Evolutionary conservation across 2,329 filamentous ascomycete species (phyloP), one percentile per base, ranked within the genome.

Genomic region (Xylariaceae sp.): DNA sequence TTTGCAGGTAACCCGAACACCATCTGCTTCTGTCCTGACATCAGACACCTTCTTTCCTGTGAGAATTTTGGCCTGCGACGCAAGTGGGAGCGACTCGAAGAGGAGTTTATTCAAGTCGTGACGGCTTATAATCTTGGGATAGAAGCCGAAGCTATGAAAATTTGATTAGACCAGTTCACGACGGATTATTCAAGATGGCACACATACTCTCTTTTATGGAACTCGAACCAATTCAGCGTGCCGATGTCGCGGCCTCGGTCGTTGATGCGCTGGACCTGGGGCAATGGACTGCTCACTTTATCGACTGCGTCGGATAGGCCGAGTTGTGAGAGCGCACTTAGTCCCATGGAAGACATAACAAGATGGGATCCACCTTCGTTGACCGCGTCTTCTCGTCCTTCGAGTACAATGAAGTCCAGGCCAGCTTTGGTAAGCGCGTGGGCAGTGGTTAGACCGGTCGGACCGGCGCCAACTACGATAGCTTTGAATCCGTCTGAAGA

Each of bases 341-440:
- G 27, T 15, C 24, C 18, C 18, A 29, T 3, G 8, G 42, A 11
- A n/a, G 6, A 18, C 16, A 45, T 13, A 27, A 45, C 42, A n/a
- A 45, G 15, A 18, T 30, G 26, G 21, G 42, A 16, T 2, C 42
- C 42, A 5, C 8, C 42, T 13, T 32, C 27, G 2, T n/a, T 16
- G 6, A 21, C 15, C 6, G 27, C 26, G 8, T 23, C 42, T 23
- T 29, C 26, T 5, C 42, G 42, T 2, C 42, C 24, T 16, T 45
- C 42, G 26, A 45, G 42, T 23, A 45, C 16, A 18, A 45, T 15
- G 16, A 45, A 45, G 42, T 33, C 42, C 11, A 45, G n/a, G 18
- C 42, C 42, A 15, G 42, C 42, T 27, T 33, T 33, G 29, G 42
- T 16, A n/a, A 45, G 29, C 9, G 42, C 26, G 15, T 45, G 42